Evolutionary conservation across 768 basidiomycete genomes (phyloP).

Genomic region (Fomitopsis serialis): DNA sequence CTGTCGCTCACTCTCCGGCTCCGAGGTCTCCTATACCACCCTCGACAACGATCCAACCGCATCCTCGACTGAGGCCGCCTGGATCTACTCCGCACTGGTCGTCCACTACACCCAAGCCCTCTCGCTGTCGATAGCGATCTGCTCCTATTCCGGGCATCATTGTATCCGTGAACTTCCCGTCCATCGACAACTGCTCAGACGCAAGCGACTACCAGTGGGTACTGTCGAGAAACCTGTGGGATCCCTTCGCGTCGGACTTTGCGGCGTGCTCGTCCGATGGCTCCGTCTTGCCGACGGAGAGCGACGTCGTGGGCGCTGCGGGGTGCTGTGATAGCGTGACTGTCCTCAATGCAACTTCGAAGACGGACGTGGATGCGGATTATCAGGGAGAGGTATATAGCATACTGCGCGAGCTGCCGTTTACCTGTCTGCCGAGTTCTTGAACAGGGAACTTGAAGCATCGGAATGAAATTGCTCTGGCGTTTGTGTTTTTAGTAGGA

Average conservation of each 20-base stretch:
- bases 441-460: too few species aligned
- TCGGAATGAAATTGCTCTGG: too few species aligned
- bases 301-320: constrained; percentile 26
- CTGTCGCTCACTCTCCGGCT: too few species aligned
- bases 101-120: constrained; percentile 29
- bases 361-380: constrained; percentile 35
- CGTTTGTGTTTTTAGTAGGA: too few species aligned
- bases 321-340: constrained; percentile 42
- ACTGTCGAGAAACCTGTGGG: constrained; percentile 24
- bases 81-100: constrained; percentile 39
- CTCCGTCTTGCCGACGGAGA: constrained; percentile 37
- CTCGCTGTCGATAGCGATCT: constrained; percentile 17
- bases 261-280: constrained; percentile 32
- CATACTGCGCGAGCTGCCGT: constrained; percentile 26
- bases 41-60: constrained; percentile 32
- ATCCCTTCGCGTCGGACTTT: constrained; percentile 22
- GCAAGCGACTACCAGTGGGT: constrained; percentile 25
- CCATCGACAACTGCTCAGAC: constrained; percentile 22
- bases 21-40: constrained; percentile 46
- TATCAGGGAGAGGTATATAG: constrained; percentile 34
- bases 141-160: constrained; percentile 27
- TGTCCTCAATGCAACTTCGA: constrained; percentile 31
- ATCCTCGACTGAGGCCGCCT: constrained; percentile 30
- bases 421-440: constrained; percentile 1
- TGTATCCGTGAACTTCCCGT: constrained; percentile 33